Evolutionary conservation across 2,329 filamentous ascomycete genomes (phyloP), one percentile per base, ranked within the genome.

Genomic region (Annulohypoxylon truncatum): DNA sequence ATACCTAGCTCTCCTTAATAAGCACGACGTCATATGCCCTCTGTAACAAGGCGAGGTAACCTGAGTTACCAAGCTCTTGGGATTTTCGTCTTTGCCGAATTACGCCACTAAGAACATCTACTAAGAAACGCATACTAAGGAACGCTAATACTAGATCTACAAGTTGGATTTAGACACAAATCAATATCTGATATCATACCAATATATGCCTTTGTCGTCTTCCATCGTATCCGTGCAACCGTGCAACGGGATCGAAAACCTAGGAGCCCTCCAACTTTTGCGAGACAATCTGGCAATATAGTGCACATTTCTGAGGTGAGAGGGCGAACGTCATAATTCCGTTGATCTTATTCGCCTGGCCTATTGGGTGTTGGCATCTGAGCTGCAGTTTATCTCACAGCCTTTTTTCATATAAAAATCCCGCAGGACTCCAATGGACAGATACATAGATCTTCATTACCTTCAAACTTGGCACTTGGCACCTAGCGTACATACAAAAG

Each of bases 401-500:
- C 54, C 29, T 38, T n/a, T 57, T 54, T 35, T 35, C 18, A 61
- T 54, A 10, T 52, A 59, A 66, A 68, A 68, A 68, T 68, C 54
- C 65, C 65, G 61, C 65, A 68, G 65, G n/a, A 53, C 55, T 42
- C 50, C 42, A 59, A 38, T 44, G 22, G 22, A 33, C 15, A 61
- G 33, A 50, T 51, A 48, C 22, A 29, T 28, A 60, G 65, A 66
- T 68, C 66, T 61, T 54, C 61, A 33, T 22, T 47, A 44, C 50
- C 48, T 38, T 22, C 28, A 26, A 26, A 38, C 47, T 53, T 52
- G 51, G 51, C 15, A 33, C 42, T 48, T 28, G 6, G 24, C 20
- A 22, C 2, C 10, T 46, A 10, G 18, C 18, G 9, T 26, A 26
- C 20, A n/a, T 26, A 26, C 42, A 3, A n/a, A 38, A 18, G 35